phyloP scores from a whole-genome alignment of 163 green algal genomes.

The Scenedesmus sp. region DNA sequence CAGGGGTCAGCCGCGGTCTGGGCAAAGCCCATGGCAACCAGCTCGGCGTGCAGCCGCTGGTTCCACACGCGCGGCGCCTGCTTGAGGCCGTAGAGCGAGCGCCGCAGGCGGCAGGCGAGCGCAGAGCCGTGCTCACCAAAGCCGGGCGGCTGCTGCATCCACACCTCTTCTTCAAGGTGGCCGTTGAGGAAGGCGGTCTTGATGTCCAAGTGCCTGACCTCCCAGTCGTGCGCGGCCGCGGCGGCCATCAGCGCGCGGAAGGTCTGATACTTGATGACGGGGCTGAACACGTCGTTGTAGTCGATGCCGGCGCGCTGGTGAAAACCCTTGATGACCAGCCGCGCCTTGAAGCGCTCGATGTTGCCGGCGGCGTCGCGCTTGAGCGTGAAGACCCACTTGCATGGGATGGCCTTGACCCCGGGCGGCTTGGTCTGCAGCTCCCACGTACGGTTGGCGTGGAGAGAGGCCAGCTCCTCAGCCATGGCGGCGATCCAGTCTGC shows the following conservation, averaged over 20 bases:
- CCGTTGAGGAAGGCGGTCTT: constrained; percentile 67
- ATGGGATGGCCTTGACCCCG: constrained; percentile 42
- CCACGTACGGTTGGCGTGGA: constrained; percentile 46
- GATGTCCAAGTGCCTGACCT: constrained; percentile 57
- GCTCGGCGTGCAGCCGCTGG: constrained; percentile 15
- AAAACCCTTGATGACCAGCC: constrained; percentile 49
- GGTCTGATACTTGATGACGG: constrained; percentile 9
- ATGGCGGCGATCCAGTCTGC: constrained; percentile 28
- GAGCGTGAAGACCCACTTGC: constrained; percentile 64
- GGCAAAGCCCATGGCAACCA: constrained; percentile 47
- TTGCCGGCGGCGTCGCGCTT: constrained; percentile 57
- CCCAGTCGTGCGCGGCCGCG: constrained; percentile 17
- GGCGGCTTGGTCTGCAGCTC: constrained; percentile 26
- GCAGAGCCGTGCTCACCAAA: constrained; percentile 6
- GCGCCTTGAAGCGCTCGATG: constrained; percentile 63
- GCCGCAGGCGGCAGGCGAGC: constrained; percentile 45
- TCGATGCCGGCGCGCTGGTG: constrained; percentile 45
- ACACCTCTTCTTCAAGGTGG: constrained; percentile 53
- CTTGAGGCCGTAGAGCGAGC: constrained; percentile 60
- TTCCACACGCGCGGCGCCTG: constrained; percentile 59
- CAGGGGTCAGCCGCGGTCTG: constrained; percentile 45
- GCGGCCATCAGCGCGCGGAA: constrained; percentile 43
- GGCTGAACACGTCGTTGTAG: constrained; percentile 37
- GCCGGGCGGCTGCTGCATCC: constrained; percentile 49
- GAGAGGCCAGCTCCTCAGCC: constrained; percentile 26